phyloP scores from a whole-genome alignment of 768 basidiomycete genomes.

The Suillus fuscotomentosus region DNA sequence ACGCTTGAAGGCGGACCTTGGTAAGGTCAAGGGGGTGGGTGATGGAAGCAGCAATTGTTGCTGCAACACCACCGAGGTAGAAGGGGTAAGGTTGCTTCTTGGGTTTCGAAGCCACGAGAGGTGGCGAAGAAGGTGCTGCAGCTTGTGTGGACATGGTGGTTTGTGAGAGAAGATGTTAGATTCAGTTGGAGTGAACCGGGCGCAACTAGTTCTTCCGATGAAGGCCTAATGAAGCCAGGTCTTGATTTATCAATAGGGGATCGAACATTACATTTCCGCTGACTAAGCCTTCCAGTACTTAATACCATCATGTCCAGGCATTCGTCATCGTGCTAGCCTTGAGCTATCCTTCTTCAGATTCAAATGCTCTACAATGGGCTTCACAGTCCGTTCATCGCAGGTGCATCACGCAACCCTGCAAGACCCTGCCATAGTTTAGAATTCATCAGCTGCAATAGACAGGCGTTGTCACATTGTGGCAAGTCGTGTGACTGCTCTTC shows the following conservation, averaged over 20 bases:
- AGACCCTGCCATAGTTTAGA: background rate
- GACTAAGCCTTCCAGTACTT: background rate
- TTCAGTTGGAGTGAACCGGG: constrained; percentile 2
- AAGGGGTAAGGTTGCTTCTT: constrained; percentile 81
- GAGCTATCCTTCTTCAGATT: background rate
- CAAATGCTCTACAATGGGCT: background rate
- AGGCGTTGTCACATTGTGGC: background rate
- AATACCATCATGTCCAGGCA: background rate
- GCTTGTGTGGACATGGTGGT: background rate
- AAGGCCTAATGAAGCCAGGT: background rate
- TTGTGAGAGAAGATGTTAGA: background rate
- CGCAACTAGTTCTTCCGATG: constrained; percentile 2
- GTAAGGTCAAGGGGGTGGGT: constrained; percentile 89
- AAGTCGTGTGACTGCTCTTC: background rate
- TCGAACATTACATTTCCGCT: background rate
- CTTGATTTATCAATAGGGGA: constrained; percentile 1
- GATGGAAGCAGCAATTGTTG: constrained; percentile 85
- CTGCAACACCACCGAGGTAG: constrained; percentile 85
- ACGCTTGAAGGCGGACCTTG: constrained; percentile 89
- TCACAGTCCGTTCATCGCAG: background rate
- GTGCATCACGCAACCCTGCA: background rate
- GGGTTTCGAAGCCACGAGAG: constrained; percentile 8
- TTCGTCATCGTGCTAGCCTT: background rate
- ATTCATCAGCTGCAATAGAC: background rate
- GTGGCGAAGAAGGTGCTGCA: constrained; percentile 4